Percentiles rank a stretch among this genome's conserved stretches.
Evolutionary conservation across 176 grass and related monocot species (phyloP).

Genomic region (Oryza australiensis): DNA sequence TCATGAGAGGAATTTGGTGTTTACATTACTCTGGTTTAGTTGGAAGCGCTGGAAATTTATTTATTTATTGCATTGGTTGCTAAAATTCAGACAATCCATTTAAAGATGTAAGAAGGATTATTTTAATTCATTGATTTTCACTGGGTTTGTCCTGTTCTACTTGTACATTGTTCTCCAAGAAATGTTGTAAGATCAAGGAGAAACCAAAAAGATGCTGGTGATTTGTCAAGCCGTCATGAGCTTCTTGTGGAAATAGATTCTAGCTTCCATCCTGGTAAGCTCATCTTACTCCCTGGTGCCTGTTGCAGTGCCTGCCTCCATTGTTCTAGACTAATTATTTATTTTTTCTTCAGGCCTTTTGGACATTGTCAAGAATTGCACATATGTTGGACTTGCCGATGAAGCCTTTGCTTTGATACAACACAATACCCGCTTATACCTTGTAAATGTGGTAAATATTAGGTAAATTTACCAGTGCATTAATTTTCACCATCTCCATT

Average conservation of each 20-base stretch:
- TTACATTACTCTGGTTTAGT: slow-evolving; percentile 14
- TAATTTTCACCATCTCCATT: background rate
- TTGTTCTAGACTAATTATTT: slow-evolving; percentile 38
- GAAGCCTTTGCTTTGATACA: slow-evolving; percentile 87
- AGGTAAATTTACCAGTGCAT: slow-evolving; percentile 45
- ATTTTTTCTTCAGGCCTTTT: slow-evolving; percentile 64
- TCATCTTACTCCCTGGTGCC: slow-evolving; percentile 33
- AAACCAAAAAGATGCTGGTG: slow-evolving; percentile 73
- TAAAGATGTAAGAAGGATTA: background rate
- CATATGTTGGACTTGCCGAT: slow-evolving; percentile 88
- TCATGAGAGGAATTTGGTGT: slow-evolving; percentile 12
- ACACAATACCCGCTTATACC: slow-evolving; percentile 77
- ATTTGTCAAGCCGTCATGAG: slow-evolving; percentile 78
- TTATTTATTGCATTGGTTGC: background rate
- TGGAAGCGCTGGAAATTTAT: background rate
- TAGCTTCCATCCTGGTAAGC: slow-evolving; percentile 70
- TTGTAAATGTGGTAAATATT: slow-evolving; percentile 85
- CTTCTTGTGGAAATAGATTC: slow-evolving; percentile 73
- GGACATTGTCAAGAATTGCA: slow-evolving; percentile 87
- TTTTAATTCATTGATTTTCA: slow-evolving; percentile 7
- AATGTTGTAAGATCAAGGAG: slow-evolving; percentile 87
- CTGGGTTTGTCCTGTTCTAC: slow-evolving; percentile 14
- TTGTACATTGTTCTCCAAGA: slow-evolving; percentile 43
- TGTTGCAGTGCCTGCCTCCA: slow-evolving; percentile 16
- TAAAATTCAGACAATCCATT: slow-evolving; percentile 11